Conservation (phyloP, 2,329 filamentous ascomycete species). For the Fusarium sp. region DNA sequence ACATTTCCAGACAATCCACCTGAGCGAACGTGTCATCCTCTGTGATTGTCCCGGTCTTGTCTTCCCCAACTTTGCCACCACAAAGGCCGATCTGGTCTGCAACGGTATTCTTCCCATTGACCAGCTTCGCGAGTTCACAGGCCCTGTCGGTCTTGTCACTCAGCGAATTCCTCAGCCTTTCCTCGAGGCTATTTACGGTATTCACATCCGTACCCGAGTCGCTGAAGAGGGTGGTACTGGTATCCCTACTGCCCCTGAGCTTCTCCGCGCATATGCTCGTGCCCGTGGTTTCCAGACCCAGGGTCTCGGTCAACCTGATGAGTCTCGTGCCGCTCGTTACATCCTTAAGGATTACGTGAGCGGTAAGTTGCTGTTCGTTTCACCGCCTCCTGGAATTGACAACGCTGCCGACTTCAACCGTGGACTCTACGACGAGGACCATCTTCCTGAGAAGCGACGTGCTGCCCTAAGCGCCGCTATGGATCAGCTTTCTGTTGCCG, state of each 20-base stretch:
- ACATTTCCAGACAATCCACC: constrained; percentile 98
- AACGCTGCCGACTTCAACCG: constrained; percentile 85
- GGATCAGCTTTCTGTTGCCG: constrained; percentile 60
- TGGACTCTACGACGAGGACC: constrained; percentile 85
- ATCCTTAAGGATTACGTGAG: constrained; percentile 98
- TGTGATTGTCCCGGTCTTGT: constrained; percentile 99
- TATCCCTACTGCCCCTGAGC: constrained; percentile 83
- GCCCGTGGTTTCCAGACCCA: constrained; percentile 92
- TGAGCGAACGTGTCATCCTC: constrained; percentile 88
- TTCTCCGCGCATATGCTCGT: constrained; percentile 86
- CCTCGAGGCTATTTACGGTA: constrained; percentile 93
- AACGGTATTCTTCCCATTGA: constrained; percentile 97
- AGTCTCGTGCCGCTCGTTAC: constrained; percentile 89
- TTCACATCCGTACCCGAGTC: constrained; percentile 84
- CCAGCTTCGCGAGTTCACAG: constrained; percentile 92
- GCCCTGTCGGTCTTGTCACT: constrained; percentile 85
- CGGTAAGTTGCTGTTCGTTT: constrained; percentile 92
- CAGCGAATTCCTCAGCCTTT: constrained; percentile 88
- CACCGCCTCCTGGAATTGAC: constrained; percentile 82
- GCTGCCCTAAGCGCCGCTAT: constrained; percentile 69
- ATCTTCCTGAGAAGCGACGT: constrained; percentile 85
- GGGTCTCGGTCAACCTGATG: constrained; percentile 91
- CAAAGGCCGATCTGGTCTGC: constrained; percentile 95
- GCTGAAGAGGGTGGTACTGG: constrained; percentile 94
- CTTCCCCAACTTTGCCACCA: constrained; percentile 97